A percentile compares a stretch with the other conserved stretches of the same genome.
Evolutionary conservation across 129 eudicot species (phyloP).

Genomic region (Lactuca saligna): DNA sequence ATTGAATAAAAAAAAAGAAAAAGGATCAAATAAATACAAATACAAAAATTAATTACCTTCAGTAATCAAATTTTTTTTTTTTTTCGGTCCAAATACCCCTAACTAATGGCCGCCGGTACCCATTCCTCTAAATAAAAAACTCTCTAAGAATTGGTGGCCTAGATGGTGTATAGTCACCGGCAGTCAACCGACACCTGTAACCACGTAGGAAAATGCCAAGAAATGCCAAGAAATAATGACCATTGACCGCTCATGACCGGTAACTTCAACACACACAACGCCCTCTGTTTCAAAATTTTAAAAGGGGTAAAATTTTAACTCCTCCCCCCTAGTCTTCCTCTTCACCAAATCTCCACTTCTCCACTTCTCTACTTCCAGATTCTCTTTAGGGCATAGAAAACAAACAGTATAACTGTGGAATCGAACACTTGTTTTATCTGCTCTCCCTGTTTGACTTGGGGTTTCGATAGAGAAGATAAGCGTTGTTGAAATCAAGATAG

Average conservation of each 20-base stretch:
- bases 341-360: background rate
- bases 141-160: too few relatives aligned
- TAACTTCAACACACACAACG: background rate
- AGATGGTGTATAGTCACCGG: background rate
- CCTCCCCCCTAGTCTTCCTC: conserved; percentile 14
- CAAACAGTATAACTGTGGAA: background rate
- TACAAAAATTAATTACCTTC: too few relatives aligned
- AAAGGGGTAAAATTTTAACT: conserved; percentile 3
- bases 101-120: too few relatives aligned
- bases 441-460: background rate
- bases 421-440: conserved; percentile 6
- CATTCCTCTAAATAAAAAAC: too few relatives aligned
- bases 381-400: conserved; percentile 21
- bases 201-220: background rate
- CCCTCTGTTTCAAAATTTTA: conserved; percentile 23
- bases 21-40: too few relatives aligned
- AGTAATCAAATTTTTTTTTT: too few relatives aligned
- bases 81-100: too few relatives aligned
- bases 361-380: conserved; percentile 1
- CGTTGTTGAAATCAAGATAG: conserved; percentile 9
- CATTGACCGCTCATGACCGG: conserved; percentile 2
- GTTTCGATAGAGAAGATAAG: conserved; percentile 1
- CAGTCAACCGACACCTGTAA: background rate
- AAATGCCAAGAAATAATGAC: background rate
- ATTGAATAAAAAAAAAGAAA: too few relatives aligned